Conservation (phyloP, 371 early-diverging fungal species). For the Capillidium heterosporum region DNA sequence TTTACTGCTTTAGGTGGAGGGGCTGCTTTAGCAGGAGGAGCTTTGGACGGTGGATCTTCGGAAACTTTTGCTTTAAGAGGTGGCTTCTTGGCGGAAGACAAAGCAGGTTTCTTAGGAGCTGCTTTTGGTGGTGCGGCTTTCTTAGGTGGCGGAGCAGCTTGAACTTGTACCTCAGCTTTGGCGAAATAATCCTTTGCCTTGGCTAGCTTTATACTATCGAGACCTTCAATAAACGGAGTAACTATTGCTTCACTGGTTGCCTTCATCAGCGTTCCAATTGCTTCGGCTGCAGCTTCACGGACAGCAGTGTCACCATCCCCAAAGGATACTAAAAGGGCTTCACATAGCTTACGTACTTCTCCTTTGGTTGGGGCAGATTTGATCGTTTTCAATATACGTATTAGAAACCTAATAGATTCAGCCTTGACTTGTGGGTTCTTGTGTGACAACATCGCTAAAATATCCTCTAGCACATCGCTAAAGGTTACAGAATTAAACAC, state of each 20-base stretch:
- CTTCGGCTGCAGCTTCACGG: conserved; percentile 72
- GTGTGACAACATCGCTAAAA: conserved; percentile 41
- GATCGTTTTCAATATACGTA: conserved; percentile 45
- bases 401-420: conserved; percentile 49
- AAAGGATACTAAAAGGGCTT: conserved; percentile 47
- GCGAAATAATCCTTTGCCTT: conserved; percentile 75
- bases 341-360: conserved; percentile 58
- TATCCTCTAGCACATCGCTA: conserved; percentile 46
- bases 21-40: conserved; percentile 15
- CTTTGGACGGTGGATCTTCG: conserved; percentile 11
- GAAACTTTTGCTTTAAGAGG: neutral
- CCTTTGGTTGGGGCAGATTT: conserved; percentile 46
- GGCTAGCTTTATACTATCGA: conserved; percentile 70
- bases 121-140: neutral
- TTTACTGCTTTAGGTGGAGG: conserved; percentile 2
- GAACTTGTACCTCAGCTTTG: conserved; percentile 55
- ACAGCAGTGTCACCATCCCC: conserved; percentile 79
- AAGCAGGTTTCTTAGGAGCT: conserved; percentile 6
- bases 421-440: conserved; percentile 85
- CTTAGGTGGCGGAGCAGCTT: neutral
- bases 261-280: conserved; percentile 78
- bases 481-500: conserved; percentile 42
- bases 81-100: neutral
- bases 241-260: conserved; percentile 62
- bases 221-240: conserved; percentile 46